These are phyloP conservation scores for Prunus yedoensis DNA, from an alignment of 331 rosid genomes.

Conservation along the genomic window DNA sequence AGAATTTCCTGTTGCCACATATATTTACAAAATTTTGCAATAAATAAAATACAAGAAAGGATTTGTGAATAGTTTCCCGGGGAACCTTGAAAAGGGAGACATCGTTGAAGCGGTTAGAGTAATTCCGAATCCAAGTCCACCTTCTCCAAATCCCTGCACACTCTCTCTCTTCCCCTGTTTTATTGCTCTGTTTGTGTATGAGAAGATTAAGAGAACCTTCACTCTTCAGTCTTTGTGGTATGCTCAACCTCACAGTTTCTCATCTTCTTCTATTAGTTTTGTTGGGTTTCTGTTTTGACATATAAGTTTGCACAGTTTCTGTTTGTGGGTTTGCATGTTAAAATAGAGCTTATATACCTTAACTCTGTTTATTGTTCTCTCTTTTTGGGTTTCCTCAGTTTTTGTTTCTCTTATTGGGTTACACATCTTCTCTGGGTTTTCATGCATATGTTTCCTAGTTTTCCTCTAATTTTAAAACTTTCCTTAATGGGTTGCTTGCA, in stretches of 20 bases:
- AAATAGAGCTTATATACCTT: neutral
- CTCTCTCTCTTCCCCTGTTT: slow-evolving; percentile 21
- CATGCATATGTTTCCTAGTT: neutral
- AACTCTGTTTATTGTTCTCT: slow-evolving; percentile 17
- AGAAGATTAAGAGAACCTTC: slow-evolving; percentile 5
- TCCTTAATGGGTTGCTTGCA: slow-evolving; percentile 17
- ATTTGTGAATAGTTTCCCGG: slow-evolving; percentile 21
- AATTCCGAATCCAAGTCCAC: slow-evolving; percentile 28
- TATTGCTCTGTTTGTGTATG: slow-evolving; percentile 10
- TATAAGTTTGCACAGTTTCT: neutral
- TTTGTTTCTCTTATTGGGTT: slow-evolving; percentile 1
- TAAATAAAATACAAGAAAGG: neutral
- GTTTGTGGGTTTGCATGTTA: slow-evolving; percentile 12
- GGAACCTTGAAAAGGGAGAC: slow-evolving; percentile 42
- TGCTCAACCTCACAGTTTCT: slow-evolving; percentile 15
- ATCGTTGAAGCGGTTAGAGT: slow-evolving; percentile 41
- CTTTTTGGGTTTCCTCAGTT: slow-evolving; percentile 19
- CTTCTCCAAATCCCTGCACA: neutral
- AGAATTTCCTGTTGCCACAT: neutral
- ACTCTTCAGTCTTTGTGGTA: slow-evolving; percentile 13
- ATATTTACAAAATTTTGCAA: no score
- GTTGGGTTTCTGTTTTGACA: neutral
- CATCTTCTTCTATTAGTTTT: neutral
- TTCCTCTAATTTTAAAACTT: neutral
- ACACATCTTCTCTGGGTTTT: neutral